A percentile compares a stretch with the other conserved stretches of the same genome.
phyloP scores from a whole-genome alignment of 176 grass and related monocot species.

The Cymbopogon citratus region DNA sequence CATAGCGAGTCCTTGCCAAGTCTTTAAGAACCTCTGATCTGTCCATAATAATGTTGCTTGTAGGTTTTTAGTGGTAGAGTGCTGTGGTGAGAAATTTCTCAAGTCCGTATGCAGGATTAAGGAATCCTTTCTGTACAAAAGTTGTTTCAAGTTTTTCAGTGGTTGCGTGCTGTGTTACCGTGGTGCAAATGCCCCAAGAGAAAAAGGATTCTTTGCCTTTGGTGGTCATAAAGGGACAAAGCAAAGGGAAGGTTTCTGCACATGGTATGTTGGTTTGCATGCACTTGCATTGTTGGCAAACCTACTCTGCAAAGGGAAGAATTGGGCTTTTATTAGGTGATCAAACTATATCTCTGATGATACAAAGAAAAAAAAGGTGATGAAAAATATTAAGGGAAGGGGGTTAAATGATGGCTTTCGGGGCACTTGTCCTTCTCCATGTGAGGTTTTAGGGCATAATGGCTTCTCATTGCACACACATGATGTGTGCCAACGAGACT shows the following conservation, averaged over 20 bases:
- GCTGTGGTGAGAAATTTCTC: neutral
- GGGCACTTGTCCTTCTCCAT: neutral
- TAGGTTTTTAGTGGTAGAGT: slow-evolving; percentile 14
- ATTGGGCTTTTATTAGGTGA: slow-evolving; percentile 38
- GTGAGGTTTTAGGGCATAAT: slow-evolving; percentile 38
- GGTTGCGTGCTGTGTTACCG: neutral
- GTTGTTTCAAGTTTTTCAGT: neutral
- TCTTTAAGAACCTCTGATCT: neutral
- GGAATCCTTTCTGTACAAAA: neutral
- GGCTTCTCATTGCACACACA: slow-evolving; percentile 27
- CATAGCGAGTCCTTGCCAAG: neutral
- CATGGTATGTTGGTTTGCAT: slow-evolving; percentile 58
- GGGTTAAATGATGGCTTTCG: slow-evolving; percentile 30
- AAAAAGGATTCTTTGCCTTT: slow-evolving; percentile 48
- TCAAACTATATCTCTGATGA: neutral
- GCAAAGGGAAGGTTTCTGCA: slow-evolving; percentile 46
- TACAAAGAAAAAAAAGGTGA: no score
- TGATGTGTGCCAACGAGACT: slow-evolving; percentile 31
- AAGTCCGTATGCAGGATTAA: neutral
- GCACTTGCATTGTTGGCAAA: neutral
- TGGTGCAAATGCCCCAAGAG: slow-evolving; percentile 18
- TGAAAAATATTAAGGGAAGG: neutral
- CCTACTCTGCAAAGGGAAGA: slow-evolving; percentile 39
- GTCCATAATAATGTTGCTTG: neutral
- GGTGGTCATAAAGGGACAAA: slow-evolving; percentile 37